phyloP scores from a whole-genome alignment of 768 basidiomycete species.

The Hemileccinum impolitum region DNA sequence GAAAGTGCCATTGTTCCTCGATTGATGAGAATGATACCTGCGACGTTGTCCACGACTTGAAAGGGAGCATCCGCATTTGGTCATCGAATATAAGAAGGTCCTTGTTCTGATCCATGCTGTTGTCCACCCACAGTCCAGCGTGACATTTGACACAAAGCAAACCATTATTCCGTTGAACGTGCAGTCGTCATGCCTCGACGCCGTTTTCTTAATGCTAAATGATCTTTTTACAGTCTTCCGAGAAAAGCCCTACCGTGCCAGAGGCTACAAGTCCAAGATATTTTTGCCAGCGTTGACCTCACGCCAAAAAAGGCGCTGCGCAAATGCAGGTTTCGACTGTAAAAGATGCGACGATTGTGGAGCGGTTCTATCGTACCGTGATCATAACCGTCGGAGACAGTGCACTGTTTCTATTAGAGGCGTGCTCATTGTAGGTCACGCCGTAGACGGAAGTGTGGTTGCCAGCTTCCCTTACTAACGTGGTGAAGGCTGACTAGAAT shows the following conservation, averaged over 20 bases:
- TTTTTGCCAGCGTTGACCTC: too few species aligned
- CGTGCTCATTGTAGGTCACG: conserved; percentile 1
- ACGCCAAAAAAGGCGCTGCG: too few species aligned
- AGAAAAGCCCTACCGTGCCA: too few species aligned
- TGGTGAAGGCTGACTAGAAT: conserved; percentile 74
- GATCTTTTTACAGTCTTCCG: too few species aligned
- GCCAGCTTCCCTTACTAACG: conserved; percentile 77
- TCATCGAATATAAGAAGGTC: neutral
- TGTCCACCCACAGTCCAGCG: neutral
- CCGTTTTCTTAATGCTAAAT: too few species aligned
- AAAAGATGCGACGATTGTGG: too few species aligned
- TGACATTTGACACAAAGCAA: too few species aligned
- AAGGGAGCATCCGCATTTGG: neutral
- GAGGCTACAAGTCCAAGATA: too few species aligned
- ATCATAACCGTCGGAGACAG: too few species aligned
- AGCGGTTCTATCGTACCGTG: too few species aligned
- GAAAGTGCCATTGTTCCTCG: conserved; percentile 17
- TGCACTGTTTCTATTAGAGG: neutral
- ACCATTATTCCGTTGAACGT: neutral
- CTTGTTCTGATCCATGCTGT: neutral
- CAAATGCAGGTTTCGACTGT: too few species aligned
- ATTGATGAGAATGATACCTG: neutral
- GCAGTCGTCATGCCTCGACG: neutral
- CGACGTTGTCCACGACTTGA: neutral
- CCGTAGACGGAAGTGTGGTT: conserved; percentile 59